Base-by-base conservation (phyloP, 2,329 filamentous ascomycete genomes). In the Curvularia spicifera region DNA sequence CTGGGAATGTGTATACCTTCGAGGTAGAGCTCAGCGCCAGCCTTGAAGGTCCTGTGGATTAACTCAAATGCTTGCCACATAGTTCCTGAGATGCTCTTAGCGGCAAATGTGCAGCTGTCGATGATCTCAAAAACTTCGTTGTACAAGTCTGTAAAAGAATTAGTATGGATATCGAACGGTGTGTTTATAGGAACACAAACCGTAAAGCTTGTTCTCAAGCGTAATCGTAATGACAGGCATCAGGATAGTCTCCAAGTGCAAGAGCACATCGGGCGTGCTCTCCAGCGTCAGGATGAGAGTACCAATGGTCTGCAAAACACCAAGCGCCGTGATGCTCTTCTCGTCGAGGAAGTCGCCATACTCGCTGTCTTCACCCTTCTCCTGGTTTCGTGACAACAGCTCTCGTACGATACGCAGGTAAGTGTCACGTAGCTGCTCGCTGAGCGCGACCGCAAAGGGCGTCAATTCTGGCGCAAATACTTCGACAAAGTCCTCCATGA, bases 401-500 rank as follows among this genome's bases (percentile, higher is more conserved):
- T 98, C 94, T 40, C 91, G 86, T 47, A 99, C 89, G 64, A 99
- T 97, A 56, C 95, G 87, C 66, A 99, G 84, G 71, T 99, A 99
- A 0, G 95, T 99, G 72, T 99, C 95, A 43, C 94, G 89, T 47
- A 99, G 83, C 78, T 99, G 95, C 79, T 98, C 93, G 72, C 93
- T 97, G 4, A 99, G 83, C 4, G 95, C 95, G 31, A 99, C 94
- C 10, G 95, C 95, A 71, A 99, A 99, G 3, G 95, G 95, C 5
- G 95, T 98, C 46, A 99, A 85, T 76, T 99, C 95, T 2, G 92
- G 86, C n/a, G 95, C 94, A 74, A 99, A 99, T 2, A 98, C 93
- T 78, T 99, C 95, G 45, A 99, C 95, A 74, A 99, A 99, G 74
- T 99, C 95, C 78, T 99, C 95, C 95, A 99, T 99, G 39, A 99